Base-by-base conservation (phyloP, 2,329 filamentous ascomycete species). In the Trichoderma oligosporum region DNA sequence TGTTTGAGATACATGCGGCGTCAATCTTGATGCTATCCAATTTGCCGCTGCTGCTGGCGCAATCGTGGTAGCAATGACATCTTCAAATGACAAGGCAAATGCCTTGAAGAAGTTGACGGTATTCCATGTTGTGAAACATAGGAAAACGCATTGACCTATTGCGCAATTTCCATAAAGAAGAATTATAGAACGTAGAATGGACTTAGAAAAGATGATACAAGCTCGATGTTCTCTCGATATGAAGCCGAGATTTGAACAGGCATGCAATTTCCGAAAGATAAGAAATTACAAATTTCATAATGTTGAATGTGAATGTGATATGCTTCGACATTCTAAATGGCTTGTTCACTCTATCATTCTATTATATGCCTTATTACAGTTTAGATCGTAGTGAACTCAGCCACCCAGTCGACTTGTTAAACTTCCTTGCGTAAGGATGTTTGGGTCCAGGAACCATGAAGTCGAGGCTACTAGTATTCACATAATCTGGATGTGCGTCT, bases 1-100 rank as follows among this genome's bases (percentile, higher is more conserved):
- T 78, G 7, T 73, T 71, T 73, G 74, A 53, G 75, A 75, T 7
- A 76, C 74, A 1, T 74, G 76, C 1, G 75, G 75, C 2, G 75
- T 78, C 3, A 70, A 66, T 38, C 66, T 75, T 18, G 73, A 75
- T 31, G 69, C 72, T 1, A 70, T 74, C 1, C 73, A 74, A 56
- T 74, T 76, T 45, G 74, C 75, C 9, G 74, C 71, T 51, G 70
- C 71, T 2, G 67, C 67, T 7, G 74, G 74, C 1, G 73, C 74
- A 0, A 71, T 58, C 0, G 74, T 77, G 16, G 74, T 78, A 44
- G 68, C 74, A 2, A 78, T 75, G 0, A 76, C 74, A 2, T 69
- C 66, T 20, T 74, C 73, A 1, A 59, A 61, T 0, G 64, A 66
- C 22, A 78, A 77, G 59, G 70, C 65, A 0, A 62, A 68, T 6